Conservation (phyloP, 1,284 basidiomycete species). For the Puccinia coronata region DNA sequence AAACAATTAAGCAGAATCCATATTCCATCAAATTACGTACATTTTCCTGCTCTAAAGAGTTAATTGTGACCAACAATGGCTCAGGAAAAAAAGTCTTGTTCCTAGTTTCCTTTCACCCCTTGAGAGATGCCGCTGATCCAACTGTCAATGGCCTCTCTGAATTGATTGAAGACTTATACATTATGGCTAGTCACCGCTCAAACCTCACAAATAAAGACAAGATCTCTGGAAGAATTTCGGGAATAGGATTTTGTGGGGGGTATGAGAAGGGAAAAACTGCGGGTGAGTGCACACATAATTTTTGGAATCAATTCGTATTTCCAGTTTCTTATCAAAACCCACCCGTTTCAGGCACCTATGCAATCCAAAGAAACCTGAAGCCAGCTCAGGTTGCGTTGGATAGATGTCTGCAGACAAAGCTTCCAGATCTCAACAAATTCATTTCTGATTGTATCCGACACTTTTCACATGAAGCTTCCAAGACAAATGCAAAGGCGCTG, state of each 20-base stretch:
- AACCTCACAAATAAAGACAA: neutral
- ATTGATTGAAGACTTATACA: slow-evolving; percentile 6
- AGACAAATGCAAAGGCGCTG: neutral
- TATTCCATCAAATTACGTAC: neutral
- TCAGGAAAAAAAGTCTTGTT: neutral
- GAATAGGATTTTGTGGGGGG: neutral
- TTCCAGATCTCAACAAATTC: neutral
- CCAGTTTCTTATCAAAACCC: neutral
- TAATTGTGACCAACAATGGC: neutral
- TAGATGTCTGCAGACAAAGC: neutral
- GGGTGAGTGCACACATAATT: slow-evolving; percentile 1
- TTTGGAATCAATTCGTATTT: neutral
- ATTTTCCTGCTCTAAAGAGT: neutral
- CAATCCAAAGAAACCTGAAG: neutral
- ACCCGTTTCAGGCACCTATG: neutral
- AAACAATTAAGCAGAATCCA: neutral
- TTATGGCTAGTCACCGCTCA: slow-evolving; percentile 1
- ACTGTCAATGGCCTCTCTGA: neutral
- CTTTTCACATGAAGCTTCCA: neutral
- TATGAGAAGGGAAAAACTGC: slow-evolving; percentile 9
- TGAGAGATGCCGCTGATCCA: neutral
- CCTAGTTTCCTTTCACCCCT: neutral
- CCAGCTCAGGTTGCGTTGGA: neutral
- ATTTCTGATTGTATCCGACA: neutral
- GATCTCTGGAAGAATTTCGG: neutral